phyloP scores from a whole-genome alignment of 1,139 yeast genomes.

The Yamadazyma sp. region DNA sequence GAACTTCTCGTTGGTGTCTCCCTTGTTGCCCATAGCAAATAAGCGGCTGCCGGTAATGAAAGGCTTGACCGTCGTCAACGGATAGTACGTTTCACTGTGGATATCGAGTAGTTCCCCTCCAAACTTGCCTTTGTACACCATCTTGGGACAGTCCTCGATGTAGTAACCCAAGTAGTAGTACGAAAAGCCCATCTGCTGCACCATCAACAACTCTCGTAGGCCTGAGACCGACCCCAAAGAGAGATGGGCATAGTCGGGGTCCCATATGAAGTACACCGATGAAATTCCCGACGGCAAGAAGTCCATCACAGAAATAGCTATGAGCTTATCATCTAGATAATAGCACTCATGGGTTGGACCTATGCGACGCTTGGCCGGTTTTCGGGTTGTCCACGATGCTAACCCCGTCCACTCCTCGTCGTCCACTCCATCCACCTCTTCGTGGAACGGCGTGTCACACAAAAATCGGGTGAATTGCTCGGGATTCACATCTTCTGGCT shows the following conservation, averaged over 20 bases:
- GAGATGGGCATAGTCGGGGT: conserved; percentile 70
- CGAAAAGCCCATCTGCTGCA: conserved; percentile 38
- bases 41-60: conserved; percentile 41
- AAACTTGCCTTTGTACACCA: conserved; percentile 78
- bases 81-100: conserved; percentile 44
- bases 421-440: conserved; percentile 24
- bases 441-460: conserved; percentile 63
- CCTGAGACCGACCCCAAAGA: conserved; percentile 82
- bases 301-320: conserved; percentile 80
- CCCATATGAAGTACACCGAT: conserved; percentile 87
- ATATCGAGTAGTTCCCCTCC: conserved; percentile 72
- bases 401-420: conserved; percentile 29
- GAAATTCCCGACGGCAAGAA: conserved; percentile 75
- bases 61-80: conserved; percentile 34
- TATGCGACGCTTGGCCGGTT: conserved; percentile 19
- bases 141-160: conserved; percentile 75
- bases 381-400: conserved; percentile 27
- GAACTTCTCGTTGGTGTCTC: conserved; percentile 4
- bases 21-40: conserved; percentile 32
- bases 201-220: conserved; percentile 63
- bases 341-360: conserved; percentile 78
- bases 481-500: conserved; percentile 42
- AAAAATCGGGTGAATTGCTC: conserved; percentile 61
- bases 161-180: conserved; percentile 77
- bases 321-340: conserved; percentile 58